A percentile compares a stretch with the other conserved stretches of the same genome.
phyloP scores from a whole-genome alignment of 495 filamentous ascomycete species.

The Trichoderma gamsii region DNA sequence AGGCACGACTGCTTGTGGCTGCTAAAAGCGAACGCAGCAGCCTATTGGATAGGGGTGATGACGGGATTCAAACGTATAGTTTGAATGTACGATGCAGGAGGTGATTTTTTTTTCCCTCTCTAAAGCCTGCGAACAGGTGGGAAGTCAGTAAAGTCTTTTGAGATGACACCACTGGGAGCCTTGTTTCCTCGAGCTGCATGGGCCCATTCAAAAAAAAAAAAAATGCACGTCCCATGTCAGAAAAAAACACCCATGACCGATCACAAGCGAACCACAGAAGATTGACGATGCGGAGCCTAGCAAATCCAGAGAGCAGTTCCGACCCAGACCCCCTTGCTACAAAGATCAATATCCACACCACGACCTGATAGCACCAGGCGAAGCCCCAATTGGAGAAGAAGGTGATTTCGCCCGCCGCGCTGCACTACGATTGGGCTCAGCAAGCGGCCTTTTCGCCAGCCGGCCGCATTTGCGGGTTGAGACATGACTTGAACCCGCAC shows the following conservation, averaged over 20 bases:
- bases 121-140: slow-evolving; percentile 15
- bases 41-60: slow-evolving; percentile 8
- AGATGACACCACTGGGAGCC: slow-evolving; percentile 12
- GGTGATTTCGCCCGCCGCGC: slow-evolving; percentile 3
- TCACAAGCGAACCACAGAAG: slow-evolving; percentile 12
- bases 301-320: not conserved
- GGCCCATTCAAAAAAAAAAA: slow-evolving; percentile 1
- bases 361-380: not conserved
- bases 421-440: slow-evolving; percentile 1
- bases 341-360: slow-evolving; percentile 6
- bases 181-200: slow-evolving; percentile 15
- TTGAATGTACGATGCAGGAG: slow-evolving; percentile 14
- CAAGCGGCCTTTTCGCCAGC: slow-evolving; percentile 6
- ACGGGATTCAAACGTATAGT: slow-evolving; percentile 1
- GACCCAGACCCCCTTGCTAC: slow-evolving; percentile 4
- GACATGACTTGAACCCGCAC: slow-evolving; percentile 10
- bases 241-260: slow-evolving; percentile 4
- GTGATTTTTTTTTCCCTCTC: slow-evolving; percentile 1
- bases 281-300: slow-evolving; percentile 13
- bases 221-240: slow-evolving; percentile 8
- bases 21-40: slow-evolving; percentile 7
- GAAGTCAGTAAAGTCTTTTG: slow-evolving; percentile 14
- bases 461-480: slow-evolving; percentile 13
- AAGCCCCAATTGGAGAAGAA: not conserved
- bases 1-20: slow-evolving; percentile 6